phyloP scores from a whole-genome alignment of 495 filamentous ascomycete species.

The Xylaria scruposa region DNA sequence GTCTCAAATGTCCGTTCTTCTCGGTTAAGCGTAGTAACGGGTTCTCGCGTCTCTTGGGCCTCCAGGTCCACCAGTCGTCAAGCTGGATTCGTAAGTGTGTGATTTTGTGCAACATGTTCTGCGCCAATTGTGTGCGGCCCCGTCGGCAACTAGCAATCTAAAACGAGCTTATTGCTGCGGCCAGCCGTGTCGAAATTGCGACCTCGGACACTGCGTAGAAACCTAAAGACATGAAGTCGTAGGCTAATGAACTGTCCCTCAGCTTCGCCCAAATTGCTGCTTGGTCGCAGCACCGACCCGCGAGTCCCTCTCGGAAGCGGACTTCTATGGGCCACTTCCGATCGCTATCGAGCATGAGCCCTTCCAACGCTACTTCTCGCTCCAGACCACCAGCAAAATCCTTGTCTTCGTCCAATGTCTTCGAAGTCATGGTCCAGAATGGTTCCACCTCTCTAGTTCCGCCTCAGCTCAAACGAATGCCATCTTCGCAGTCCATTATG shows the following conservation, averaged over 20 bases:
- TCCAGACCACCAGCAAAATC: conserved; percentile 40
- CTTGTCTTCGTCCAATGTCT: conserved; percentile 39
- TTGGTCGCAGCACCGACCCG: conserved; percentile 56
- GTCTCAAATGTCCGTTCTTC: conserved; percentile 33
- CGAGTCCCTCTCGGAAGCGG: conserved; percentile 41
- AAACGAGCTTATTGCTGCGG: conserved; percentile 13
- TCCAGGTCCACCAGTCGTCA: conserved; percentile 43
- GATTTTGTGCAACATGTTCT: conserved; percentile 14
- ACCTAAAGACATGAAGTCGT: not conserved
- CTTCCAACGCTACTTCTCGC: conserved; percentile 41
- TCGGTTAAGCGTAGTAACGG: conserved; percentile 32
- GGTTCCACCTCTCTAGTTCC: conserved; percentile 34
- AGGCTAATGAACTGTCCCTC: conserved; percentile 43
- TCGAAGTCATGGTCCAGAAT: conserved; percentile 37
- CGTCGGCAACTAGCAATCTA: conserved; percentile 3
- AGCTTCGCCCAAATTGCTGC: conserved; percentile 59
- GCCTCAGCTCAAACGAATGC: conserved; percentile 41
- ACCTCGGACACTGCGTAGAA: not conserved
- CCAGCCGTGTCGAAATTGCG: conserved; percentile 18
- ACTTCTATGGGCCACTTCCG: conserved; percentile 53
- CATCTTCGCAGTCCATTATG: conserved; percentile 42
- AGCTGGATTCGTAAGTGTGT: conserved; percentile 44
- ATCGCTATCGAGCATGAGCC: conserved; percentile 55
- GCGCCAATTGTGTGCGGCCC: conserved; percentile 8
- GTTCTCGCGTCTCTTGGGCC: conserved; percentile 37